Percentiles rank a stretch among this genome's conserved stretches.
phyloP scores from a whole-genome alignment of 2,329 filamentous ascomycete genomes.

The Colletotrichum falcatum region DNA sequence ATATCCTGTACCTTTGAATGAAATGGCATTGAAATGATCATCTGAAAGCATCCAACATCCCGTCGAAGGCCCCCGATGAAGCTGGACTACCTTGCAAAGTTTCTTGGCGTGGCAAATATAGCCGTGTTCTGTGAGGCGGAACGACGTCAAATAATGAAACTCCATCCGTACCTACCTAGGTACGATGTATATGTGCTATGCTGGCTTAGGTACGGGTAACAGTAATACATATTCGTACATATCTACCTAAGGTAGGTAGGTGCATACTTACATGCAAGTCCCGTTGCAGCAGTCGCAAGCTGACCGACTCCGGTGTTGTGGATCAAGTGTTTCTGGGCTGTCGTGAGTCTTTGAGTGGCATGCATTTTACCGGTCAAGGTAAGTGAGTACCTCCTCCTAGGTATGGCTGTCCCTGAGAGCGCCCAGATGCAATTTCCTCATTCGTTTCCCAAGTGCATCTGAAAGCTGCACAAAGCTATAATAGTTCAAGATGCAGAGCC shows the following conservation, averaged over 20 bases:
- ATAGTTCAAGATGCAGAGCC: background rate
- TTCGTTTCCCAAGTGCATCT: background rate
- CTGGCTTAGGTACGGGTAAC: background rate
- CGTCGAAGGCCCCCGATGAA: background rate
- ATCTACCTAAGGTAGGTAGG: too few species aligned
- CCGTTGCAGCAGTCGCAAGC: background rate
- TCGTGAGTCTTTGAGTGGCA: background rate
- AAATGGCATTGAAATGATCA: background rate
- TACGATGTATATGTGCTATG: too few species aligned
- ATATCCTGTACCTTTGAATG: background rate
- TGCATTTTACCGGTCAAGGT: background rate
- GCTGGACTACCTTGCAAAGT: background rate
- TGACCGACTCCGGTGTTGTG: background rate
- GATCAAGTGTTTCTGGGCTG: background rate
- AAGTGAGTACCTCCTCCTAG: background rate
- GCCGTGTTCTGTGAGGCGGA: background rate
- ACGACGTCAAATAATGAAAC: background rate
- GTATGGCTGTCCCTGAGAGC: background rate
- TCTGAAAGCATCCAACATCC: too few species aligned
- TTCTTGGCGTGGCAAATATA: background rate
- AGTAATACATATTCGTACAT: too few species aligned
- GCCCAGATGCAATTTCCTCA: background rate
- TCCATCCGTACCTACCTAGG: background rate
- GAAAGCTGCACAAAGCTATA: background rate
- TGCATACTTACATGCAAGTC: background rate